Evolutionary conservation across 1,139 yeast species (phyloP).

Genomic region (Blastobotrys buckinghamii): DNA sequence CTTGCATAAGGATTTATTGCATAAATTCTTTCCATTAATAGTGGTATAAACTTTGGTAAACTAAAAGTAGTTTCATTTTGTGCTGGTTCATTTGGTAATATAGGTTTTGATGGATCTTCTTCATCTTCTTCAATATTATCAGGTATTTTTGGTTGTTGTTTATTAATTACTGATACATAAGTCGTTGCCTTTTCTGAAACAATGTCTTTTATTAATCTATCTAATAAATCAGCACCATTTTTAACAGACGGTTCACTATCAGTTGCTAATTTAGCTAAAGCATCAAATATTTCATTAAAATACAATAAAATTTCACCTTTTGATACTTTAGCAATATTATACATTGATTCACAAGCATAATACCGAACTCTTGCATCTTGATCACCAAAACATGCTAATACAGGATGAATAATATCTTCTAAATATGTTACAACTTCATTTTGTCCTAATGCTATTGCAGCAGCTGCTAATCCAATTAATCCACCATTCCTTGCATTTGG

Average conservation of each 20-base stretch:
- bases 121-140: conserved; percentile 10
- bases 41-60: conserved; percentile 81
- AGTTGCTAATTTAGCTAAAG: conserved; percentile 82
- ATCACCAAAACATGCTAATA: conserved; percentile 91
- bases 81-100: conserved; percentile 39
- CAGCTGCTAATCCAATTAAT: conserved; percentile 68
- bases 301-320: conserved; percentile 88
- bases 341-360: conserved; percentile 94
- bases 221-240: conserved; percentile 93
- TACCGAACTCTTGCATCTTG: conserved; percentile 95
- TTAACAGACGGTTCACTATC: conserved; percentile 90
- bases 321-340: conserved; percentile 95
- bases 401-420: conserved; percentile 87
- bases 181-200: conserved; percentile 93
- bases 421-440: conserved; percentile 66
- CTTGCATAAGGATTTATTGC: conserved; percentile 91
- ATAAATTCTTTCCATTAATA: conserved; percentile 83
- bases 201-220: conserved; percentile 85
- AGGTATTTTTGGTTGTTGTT: conserved; percentile 12
- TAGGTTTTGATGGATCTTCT: conserved; percentile 24
- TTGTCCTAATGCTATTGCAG: conserved; percentile 71
- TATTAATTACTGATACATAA: conserved; percentile 69
- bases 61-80: conserved; percentile 68
- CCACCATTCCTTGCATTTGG: conserved; percentile 76
- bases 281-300: conserved; percentile 93